These are phyloP conservation scores for Oryza coarctata DNA, from an alignment of 176 grass and related monocot species.

Conservation along the genomic window DNA sequence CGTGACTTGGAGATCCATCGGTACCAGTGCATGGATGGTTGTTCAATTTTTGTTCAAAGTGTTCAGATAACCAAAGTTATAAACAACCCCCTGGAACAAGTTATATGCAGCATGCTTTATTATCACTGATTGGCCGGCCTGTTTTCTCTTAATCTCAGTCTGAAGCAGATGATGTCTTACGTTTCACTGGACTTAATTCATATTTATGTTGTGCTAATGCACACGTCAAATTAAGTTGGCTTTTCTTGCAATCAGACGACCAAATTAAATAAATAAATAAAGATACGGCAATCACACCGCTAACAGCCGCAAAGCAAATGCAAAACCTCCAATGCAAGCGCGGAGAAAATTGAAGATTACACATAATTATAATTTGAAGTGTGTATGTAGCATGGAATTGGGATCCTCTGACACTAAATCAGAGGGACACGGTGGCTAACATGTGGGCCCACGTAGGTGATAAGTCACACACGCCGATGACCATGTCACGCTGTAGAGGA, in stretches of 20 bases:
- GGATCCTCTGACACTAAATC: too few relatives aligned
- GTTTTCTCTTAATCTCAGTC: too few relatives aligned
- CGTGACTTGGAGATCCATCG: not conserved
- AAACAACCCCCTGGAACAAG: not conserved
- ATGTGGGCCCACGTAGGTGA: too few relatives aligned
- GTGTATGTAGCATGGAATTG: too few relatives aligned
- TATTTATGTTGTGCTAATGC: not conserved
- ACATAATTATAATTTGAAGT: not conserved
- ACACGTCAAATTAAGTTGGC: not conserved
- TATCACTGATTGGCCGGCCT: too few relatives aligned
- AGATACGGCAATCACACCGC: too few relatives aligned
- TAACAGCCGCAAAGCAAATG: not conserved
- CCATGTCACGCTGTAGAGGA: too few relatives aligned
- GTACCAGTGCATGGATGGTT: not conserved
- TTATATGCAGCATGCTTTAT: not conserved
- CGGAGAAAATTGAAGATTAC: too few relatives aligned
- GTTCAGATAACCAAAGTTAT: not conserved
- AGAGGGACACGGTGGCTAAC: too few relatives aligned
- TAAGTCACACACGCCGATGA: too few relatives aligned
- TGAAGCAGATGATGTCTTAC: too few relatives aligned
- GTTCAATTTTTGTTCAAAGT: not conserved
- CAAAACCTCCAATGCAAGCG: not conserved
- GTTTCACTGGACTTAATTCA: not conserved
- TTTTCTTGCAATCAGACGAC: not conserved
- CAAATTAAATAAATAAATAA: not conserved